These are phyloP conservation scores for Magnaporthiopsis rhizophila DNA, from an alignment of 2,329 filamentous ascomycete genomes.

Conservation along the genomic window DNA sequence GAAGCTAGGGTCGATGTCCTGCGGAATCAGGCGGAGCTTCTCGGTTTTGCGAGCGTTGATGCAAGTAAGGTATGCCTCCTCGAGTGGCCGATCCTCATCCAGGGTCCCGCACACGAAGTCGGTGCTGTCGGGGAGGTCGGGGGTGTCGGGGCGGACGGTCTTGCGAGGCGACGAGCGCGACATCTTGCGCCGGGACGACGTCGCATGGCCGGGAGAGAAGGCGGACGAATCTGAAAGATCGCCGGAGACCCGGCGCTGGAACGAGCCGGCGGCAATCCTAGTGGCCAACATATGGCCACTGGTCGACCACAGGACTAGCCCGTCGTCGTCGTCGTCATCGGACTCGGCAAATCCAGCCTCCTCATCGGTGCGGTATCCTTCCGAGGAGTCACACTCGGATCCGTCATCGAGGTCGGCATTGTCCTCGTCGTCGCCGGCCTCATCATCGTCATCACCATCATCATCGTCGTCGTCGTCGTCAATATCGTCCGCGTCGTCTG, in stretches of 20 bases:
- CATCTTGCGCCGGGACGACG: slow-evolving; percentile 24
- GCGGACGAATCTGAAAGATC: slow-evolving; percentile 55
- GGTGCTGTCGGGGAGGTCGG: slow-evolving; percentile 89
- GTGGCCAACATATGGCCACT: slow-evolving; percentile 12
- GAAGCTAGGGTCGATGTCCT: slow-evolving; percentile 96
- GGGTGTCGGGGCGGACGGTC: slow-evolving; percentile 59
- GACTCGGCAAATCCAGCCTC: slow-evolving; percentile 62
- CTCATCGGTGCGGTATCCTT: slow-evolving; percentile 69
- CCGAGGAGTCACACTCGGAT: slow-evolving; percentile 44
- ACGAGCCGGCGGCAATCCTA: slow-evolving; percentile 2
- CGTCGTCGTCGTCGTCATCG: slow-evolving; percentile 63
- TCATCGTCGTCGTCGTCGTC: slow-evolving; percentile 40
- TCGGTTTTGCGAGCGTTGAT: slow-evolving; percentile 72
- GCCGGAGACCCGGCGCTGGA: slow-evolving; percentile 2
- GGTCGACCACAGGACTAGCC: slow-evolving; percentile 45
- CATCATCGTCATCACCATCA: slow-evolving; percentile 38
- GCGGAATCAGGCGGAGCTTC: slow-evolving; percentile 78
- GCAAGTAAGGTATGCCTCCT: slow-evolving; percentile 84
- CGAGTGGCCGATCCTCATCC: slow-evolving; percentile 90
- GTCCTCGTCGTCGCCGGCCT: slow-evolving; percentile 41
- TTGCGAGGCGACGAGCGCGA: slow-evolving; percentile 25
- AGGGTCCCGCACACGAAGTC: slow-evolving; percentile 98
- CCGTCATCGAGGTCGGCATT: slow-evolving; percentile 42
- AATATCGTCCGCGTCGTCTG: slow-evolving; percentile 34
- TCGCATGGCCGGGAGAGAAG: slow-evolving; percentile 33